These are phyloP conservation scores for Metarhizium sp. DNA, from an alignment of 2,329 filamentous ascomycete species.

Conservation along the genomic window DNA sequence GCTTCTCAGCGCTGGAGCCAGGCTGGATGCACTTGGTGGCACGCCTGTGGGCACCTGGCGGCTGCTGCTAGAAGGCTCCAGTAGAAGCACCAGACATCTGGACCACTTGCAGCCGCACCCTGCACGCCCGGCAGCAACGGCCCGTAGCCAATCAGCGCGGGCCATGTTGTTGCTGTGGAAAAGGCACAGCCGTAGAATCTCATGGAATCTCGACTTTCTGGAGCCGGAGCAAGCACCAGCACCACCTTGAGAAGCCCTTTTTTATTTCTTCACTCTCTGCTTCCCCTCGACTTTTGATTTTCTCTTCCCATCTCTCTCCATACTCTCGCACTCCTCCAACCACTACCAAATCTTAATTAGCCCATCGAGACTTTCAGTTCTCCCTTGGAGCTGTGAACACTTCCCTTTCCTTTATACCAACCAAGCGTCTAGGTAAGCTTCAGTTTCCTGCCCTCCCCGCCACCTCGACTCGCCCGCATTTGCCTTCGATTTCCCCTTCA, in stretches of 20 bases:
- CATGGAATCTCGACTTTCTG: conserved; percentile 32
- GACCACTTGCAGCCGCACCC: not conserved
- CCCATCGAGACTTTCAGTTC: conserved; percentile 13
- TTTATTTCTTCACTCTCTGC: conserved; percentile 20
- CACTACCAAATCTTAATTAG: conserved; percentile 4
- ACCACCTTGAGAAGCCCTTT: conserved; percentile 22
- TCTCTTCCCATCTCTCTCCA: conserved; percentile 12
- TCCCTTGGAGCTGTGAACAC: conserved; percentile 2
- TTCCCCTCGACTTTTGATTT: conserved; percentile 13
- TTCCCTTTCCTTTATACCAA: conserved; percentile 9
- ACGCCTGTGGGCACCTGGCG: not conserved
- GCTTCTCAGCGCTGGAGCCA: not conserved
- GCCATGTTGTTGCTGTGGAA: conserved; percentile 14
- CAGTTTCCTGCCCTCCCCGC: not conserved
- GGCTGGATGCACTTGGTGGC: not conserved
- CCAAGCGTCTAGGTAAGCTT: conserved; percentile 15
- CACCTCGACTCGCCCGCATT: not conserved
- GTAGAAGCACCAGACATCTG: not conserved
- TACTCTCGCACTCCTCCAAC: conserved; percentile 10
- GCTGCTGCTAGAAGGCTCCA: conserved; percentile 18
- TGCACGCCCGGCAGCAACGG: not conserved
- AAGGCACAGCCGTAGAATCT: conserved; percentile 31
- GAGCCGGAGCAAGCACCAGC: conserved; percentile 10
- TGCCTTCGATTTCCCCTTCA: not conserved
- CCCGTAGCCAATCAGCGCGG: conserved; percentile 17